These are phyloP conservation scores for Nidularia pulvinata DNA, from an alignment of 768 basidiomycete genomes.

Conservation along the genomic window DNA sequence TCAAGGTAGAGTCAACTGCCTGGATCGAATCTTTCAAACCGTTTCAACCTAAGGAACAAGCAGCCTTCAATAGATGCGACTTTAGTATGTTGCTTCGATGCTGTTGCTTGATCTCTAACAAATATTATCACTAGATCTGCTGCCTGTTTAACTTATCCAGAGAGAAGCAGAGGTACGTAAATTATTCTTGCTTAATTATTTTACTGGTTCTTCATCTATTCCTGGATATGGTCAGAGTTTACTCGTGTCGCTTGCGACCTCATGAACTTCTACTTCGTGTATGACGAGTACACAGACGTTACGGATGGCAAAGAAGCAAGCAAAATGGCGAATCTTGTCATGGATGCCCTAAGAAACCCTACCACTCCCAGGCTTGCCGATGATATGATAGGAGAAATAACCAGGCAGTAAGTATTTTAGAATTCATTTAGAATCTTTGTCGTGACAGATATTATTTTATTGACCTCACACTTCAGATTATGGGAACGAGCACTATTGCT, in stretches of 20 bases:
- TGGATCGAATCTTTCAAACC: constrained; percentile 8
- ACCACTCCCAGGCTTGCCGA: background rate
- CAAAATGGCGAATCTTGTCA: background rate
- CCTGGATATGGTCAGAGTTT: background rate
- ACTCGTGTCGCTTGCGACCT: background rate
- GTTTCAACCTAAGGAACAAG: constrained; percentile 5
- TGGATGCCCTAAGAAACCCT: constrained; percentile 2
- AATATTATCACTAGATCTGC: constrained; percentile 8
- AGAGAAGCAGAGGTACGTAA: constrained; percentile 6
- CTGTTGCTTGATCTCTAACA: background rate
- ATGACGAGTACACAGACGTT: constrained; percentile 5
- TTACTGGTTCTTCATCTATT: too few relatives aligned
- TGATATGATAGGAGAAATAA: background rate
- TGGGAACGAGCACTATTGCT: constrained; percentile 11
- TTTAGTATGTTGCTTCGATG: constrained; percentile 5
- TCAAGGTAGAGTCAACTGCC: constrained; percentile 5
- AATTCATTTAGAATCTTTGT: background rate
- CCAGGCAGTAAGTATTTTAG: constrained; percentile 5
- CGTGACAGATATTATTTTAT: background rate
- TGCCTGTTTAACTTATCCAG: constrained; percentile 13
- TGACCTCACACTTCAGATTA: constrained; percentile 9
- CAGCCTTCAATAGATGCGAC: constrained; percentile 5
- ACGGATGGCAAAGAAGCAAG: background rate
- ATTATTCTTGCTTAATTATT: background rate
- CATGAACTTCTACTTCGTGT: constrained; percentile 1